Percentiles rank a stretch among this genome's conserved stretches.
Evolutionary conservation across 2,329 filamentous ascomycete genomes (phyloP).

Genomic region (Fusarium dimerum): DNA sequence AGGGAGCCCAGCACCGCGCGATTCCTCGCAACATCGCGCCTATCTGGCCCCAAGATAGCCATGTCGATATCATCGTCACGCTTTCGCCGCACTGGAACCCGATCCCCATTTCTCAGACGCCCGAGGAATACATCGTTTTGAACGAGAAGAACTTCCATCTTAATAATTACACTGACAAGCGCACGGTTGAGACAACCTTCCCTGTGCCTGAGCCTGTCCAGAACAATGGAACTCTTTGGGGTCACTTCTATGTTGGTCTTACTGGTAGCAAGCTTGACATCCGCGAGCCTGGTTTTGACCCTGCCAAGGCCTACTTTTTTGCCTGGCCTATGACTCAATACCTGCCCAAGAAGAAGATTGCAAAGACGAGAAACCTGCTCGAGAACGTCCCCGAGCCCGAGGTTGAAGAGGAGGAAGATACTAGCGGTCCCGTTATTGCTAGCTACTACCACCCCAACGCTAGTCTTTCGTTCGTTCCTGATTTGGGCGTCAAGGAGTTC

Average conservation of each 20-base stretch:
- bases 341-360: constrained; percentile 84
- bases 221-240: constrained; percentile 91
- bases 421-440: constrained; percentile 68
- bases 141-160: constrained; percentile 79
- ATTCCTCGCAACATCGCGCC: constrained; percentile 75
- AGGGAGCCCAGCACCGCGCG: constrained; percentile 62
- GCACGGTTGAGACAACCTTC: constrained; percentile 76
- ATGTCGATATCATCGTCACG: constrained; percentile 82
- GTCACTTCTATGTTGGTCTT: constrained; percentile 87
- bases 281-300: constrained; percentile 68
- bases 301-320: constrained; percentile 78
- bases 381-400: constrained; percentile 44
- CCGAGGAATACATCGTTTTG: constrained; percentile 70
- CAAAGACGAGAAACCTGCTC: constrained; percentile 88
- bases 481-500: constrained; percentile 70
- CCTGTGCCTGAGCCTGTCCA: constrained; percentile 77
- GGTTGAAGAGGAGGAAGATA: constrained; percentile 51
- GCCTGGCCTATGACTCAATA: constrained; percentile 85
- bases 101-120: constrained; percentile 64
- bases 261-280: constrained; percentile 78
- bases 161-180: constrained; percentile 76
- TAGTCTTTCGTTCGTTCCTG: constrained; percentile 83
- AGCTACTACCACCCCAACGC: constrained; percentile 97
- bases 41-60: constrained; percentile 80
- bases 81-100: constrained; percentile 75